Conservation (phyloP, 1,284 basidiomycete species). For the Cutaneotrichosporon arboriforme region DNA sequence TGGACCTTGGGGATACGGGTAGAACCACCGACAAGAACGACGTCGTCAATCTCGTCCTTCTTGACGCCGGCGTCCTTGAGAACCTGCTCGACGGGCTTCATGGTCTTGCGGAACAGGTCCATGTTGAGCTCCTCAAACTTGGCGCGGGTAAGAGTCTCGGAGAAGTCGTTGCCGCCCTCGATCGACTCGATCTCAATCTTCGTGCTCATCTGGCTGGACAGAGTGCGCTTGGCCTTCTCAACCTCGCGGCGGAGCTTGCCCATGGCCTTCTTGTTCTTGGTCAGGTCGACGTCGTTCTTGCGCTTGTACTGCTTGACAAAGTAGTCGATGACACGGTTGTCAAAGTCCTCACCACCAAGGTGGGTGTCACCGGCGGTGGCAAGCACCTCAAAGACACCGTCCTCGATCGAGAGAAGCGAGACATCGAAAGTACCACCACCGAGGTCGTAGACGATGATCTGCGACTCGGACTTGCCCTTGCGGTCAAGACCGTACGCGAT, state of each 20-base stretch:
- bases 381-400: conserved; percentile 99
- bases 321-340: conserved; percentile 97
- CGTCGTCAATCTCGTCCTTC: conserved; percentile 96
- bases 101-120: conserved; percentile 97
- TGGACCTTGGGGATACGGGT: conserved; percentile 98
- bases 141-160: conserved; percentile 87
- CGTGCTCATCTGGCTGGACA: conserved; percentile 70
- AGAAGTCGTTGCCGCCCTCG: conserved; percentile 93
- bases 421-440: conserved; percentile 99
- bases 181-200: conserved; percentile 76
- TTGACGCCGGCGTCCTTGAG: conserved; percentile 95
- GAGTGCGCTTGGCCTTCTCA: conserved; percentile 97
- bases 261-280: conserved; percentile 79
- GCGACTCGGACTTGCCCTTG: conserved; percentile 57
- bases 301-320: conserved; percentile 95
- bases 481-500: conserved; percentile 93
- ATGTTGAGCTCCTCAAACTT: conserved; percentile 99
- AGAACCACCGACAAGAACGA: conserved; percentile 95
- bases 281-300: conserved; percentile 86
- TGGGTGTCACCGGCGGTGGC: conserved; percentile 99
- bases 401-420: conserved; percentile 93
- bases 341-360: conserved; percentile 98
- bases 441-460: conserved; percentile 97
- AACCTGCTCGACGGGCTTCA: conserved; percentile 99
- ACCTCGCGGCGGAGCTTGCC: conserved; percentile 98